phyloP scores from a whole-genome alignment of 768 basidiomycete genomes.

The Suillus paluster region DNA sequence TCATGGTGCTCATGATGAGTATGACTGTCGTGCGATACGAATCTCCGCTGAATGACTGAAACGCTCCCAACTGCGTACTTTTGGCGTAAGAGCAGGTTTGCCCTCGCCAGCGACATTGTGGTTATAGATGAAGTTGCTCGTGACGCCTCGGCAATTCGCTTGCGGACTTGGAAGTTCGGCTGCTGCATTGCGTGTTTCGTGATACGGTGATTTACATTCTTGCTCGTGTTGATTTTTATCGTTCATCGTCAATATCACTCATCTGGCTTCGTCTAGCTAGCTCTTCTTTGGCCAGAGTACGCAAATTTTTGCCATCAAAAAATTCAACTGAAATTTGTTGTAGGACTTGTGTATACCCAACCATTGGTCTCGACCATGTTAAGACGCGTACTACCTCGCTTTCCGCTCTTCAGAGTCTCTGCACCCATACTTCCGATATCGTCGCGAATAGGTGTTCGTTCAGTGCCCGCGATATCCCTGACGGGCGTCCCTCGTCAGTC shows the following conservation, averaged over 20 bases:
- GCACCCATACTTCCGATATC: conserved; percentile 55
- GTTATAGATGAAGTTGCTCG: conserved; percentile 12
- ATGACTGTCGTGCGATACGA: conserved; percentile 47
- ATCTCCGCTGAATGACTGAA: conserved; percentile 43
- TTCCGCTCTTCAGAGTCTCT: conserved; percentile 51
- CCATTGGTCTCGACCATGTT: conserved; percentile 32
- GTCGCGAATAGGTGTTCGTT: conserved; percentile 38
- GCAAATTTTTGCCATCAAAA: not conserved
- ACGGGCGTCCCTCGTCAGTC: conserved; percentile 34
- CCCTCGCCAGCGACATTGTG: conserved; percentile 50
- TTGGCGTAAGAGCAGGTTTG: conserved; percentile 39
- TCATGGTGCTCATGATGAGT: conserved; percentile 44
- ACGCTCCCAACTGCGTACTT: conserved; percentile 31
- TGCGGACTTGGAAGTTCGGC: conserved; percentile 6
- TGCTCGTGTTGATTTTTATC: not conserved
- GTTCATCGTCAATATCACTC: not conserved
- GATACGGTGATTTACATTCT: not conserved
- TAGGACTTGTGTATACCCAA: not conserved
- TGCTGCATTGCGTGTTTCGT: not conserved
- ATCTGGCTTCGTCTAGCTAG: not conserved
- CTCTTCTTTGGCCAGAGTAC: not conserved
- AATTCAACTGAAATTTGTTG: not conserved
- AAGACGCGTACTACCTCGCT: conserved; percentile 46
- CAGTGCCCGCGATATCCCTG: conserved; percentile 33
- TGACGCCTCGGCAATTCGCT: conserved; percentile 15